Base-by-base conservation (phyloP, 345 rosid genomes). In the Eutrema yunnanense region DNA sequence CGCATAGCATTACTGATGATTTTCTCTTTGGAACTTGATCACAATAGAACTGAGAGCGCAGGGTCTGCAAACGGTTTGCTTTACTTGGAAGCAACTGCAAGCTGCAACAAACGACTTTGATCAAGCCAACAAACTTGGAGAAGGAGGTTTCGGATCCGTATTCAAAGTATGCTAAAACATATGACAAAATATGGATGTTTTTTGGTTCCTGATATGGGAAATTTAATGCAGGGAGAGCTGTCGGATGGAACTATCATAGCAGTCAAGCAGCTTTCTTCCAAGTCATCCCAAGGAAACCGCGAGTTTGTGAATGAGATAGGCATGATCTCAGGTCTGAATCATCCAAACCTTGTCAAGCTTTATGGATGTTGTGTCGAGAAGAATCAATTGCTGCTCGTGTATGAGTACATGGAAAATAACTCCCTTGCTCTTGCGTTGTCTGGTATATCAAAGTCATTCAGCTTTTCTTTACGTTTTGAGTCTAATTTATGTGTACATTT, bases 341-440 rank as follows among this genome's bases (percentile, higher is more conserved):
- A 83, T 44, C 82, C 75, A 3, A 79, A 83, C 68, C 78, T 83
- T 26, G 84, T 83, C 19, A 81, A 69, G 51, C 73, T 83, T 13
- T 77, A 61, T 62, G 83, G 85, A 2, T 82, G 79, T 1, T 82
- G 83, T 34, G 71, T 73, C 4, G 84, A 81, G 33, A 77, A 72
- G 16, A 49, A 80, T 16, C 82, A 83, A 8, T 41, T 81, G 48
- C 4, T 83, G 16, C 70, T 83, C 0, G 80, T 83, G 9, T 83
- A 83, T 16, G 82, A 83, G 73, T 83, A 83, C 66, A 27, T 81
- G 82, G 82, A 81, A 53, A 83, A 80, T 60, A 83, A 83, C 65
- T 60, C 76, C 69, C 86, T 83, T 32, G 73, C 82, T 26, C 72
- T 43, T 27, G 72, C 65, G 2, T 42, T 83, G 6, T 63, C 34